Evolutionary conservation across 2,329 filamentous ascomycete genomes (phyloP).

Genomic region (Fusarium aywerte): DNA sequence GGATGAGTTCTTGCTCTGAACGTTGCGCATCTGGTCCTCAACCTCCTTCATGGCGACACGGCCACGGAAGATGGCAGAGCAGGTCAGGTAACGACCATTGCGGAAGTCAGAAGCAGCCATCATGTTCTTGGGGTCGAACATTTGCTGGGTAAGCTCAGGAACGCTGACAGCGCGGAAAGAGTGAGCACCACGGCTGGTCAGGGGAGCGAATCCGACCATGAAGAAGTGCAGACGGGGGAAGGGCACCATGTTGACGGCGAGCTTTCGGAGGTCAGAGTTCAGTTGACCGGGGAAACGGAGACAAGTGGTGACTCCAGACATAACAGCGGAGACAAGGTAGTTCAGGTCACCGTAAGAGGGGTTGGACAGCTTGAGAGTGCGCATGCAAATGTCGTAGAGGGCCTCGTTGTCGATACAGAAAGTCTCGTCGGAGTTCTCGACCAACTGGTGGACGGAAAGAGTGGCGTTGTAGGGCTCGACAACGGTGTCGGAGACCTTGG

Average conservation of each 20-base stretch:
- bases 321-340: conserved; percentile 99
- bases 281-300: conserved; percentile 99
- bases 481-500: conserved; percentile 99
- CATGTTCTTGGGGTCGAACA: conserved; percentile 99
- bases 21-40: conserved; percentile 99
- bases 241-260: conserved; percentile 99
- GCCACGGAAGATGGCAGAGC: conserved; percentile 99
- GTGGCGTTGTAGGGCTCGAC: conserved; percentile 99
- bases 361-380: conserved; percentile 98
- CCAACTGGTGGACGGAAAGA: conserved; percentile 97
- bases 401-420: conserved; percentile 99
- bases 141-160: conserved; percentile 98
- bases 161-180: conserved; percentile 98
- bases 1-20: conserved; percentile 99
- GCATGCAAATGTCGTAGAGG: conserved; percentile 99
- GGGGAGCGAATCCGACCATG: conserved; percentile 99
- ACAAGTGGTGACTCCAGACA: conserved; percentile 99
- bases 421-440: conserved; percentile 99
- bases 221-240: conserved; percentile 99
- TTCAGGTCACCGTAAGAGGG: conserved; percentile 99
- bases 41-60: conserved; percentile 99
- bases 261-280: conserved; percentile 99
- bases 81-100: conserved; percentile 99
- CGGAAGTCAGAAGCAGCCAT: conserved; percentile 99
- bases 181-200: conserved; percentile 86